Conservation (phyloP, 257 asterid species). For the Fraxinus quadrangulata region DNA sequence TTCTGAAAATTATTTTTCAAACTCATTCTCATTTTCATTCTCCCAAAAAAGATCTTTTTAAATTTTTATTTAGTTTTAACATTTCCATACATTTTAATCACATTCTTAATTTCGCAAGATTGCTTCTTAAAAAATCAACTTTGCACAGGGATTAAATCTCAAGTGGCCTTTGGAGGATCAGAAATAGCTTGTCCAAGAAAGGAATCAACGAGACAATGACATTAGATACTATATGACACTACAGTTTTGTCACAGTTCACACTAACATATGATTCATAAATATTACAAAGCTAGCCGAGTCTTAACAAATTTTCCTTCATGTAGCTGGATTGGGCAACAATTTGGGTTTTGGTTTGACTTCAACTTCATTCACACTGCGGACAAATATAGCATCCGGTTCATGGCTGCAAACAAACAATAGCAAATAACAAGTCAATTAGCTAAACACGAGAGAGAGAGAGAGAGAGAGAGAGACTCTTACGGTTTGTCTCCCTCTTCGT, state of each 20-base stretch:
- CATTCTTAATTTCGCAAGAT: too few species aligned
- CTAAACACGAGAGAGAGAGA: neutral
- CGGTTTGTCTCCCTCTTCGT: slow-evolving; percentile 88
- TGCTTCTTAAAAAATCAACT: too few species aligned
- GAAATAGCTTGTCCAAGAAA: neutral
- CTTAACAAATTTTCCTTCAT: slow-evolving; percentile 28
- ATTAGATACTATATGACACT: neutral
- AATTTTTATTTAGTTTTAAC: too few species aligned
- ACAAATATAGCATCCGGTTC: slow-evolving; percentile 83
- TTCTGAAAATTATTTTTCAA: too few species aligned
- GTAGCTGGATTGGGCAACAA: slow-evolving; percentile 57
- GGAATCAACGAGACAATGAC: slow-evolving; percentile 34
- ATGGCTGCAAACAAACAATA: slow-evolving; percentile 55
- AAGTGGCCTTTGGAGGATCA: neutral
- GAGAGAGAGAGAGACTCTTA: slow-evolving; percentile 36
- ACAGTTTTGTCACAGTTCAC: neutral
- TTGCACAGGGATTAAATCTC: neutral
- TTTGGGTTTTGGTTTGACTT: slow-evolving; percentile 93
- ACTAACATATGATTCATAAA: slow-evolving; percentile 10
- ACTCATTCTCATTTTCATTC: too few species aligned
- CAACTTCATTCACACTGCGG: slow-evolving; percentile 89
- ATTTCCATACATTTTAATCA: too few species aligned
- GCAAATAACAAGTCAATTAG: neutral
- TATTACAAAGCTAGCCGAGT: slow-evolving; percentile 13
- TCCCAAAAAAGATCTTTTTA: too few species aligned